Conservation (phyloP, 2,329 filamentous ascomycete genomes). For the Sclerotinia subarctica region DNA sequence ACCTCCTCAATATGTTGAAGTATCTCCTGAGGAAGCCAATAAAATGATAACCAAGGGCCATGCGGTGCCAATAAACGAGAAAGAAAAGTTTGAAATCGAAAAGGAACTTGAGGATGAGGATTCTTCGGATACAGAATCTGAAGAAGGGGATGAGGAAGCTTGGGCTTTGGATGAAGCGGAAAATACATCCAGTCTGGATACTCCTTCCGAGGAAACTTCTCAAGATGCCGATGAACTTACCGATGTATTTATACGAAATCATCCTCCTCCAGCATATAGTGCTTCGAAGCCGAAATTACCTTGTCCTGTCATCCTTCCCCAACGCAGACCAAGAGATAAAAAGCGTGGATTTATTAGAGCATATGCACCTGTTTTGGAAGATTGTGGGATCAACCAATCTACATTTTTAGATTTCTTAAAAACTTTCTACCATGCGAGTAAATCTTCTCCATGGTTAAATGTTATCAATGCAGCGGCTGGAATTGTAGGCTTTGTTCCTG, state of each 20-base stretch:
- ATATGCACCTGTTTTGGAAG: constrained; percentile 49
- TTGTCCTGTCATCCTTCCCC: constrained; percentile 51
- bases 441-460: constrained; percentile 42
- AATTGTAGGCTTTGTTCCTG: constrained; percentile 39
- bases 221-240: constrained; percentile 22
- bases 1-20: constrained; percentile 31
- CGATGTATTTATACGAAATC: constrained; percentile 26
- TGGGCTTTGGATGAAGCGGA: constrained; percentile 34
- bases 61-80: constrained; percentile 24
- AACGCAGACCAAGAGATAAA: constrained; percentile 49
- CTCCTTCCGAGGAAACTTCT: constrained; percentile 13
- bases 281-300: constrained; percentile 33
- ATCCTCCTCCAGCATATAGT: constrained; percentile 28
- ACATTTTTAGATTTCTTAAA: constrained; percentile 50
- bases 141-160: constrained; percentile 31
- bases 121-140: constrained; percentile 23
- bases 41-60: constrained; percentile 27
- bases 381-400: constrained; percentile 47
- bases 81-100: constrained; percentile 19
- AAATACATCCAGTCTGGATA: neutral
- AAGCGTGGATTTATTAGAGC: constrained; percentile 51
- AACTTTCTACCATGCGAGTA: constrained; percentile 45
- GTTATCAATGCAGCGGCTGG: constrained; percentile 44
- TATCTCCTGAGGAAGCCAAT: constrained; percentile 25
- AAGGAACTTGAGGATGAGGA: constrained; percentile 21